Percentiles rank a stretch among this genome's conserved stretches.
These are phyloP conservation scores for Lentinus polychrous DNA, from an alignment of 1,284 basidiomycete genomes.

Conservation along the genomic window DNA sequence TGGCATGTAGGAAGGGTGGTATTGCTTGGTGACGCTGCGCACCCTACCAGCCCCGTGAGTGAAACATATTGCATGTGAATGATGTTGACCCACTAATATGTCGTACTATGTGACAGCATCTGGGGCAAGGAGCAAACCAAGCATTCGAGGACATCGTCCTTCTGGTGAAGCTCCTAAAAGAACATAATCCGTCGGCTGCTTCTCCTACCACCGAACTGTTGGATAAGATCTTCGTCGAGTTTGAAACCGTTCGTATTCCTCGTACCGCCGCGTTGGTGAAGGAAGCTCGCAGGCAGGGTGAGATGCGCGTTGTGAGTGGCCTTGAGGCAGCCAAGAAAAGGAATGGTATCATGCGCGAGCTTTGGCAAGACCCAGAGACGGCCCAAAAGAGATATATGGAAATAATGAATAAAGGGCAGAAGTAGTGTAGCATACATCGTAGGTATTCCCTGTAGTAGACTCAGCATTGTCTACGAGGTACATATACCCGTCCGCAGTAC, in stretches of 20 bases:
- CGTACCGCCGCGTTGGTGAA: constrained; percentile 29
- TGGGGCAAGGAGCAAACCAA: constrained; percentile 45
- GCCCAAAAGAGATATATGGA: constrained; percentile 7
- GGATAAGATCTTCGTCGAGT: constrained; percentile 24
- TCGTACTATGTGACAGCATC: constrained; percentile 26
- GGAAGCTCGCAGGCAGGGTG: constrained; percentile 31
- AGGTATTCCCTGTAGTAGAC: no score
- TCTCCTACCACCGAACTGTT: constrained; percentile 27
- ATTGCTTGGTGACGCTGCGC: constrained; percentile 28
- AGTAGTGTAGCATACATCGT: no score
- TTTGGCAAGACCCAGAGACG: constrained; percentile 16
- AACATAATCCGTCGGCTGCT: constrained; percentile 25
- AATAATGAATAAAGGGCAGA: background rate
- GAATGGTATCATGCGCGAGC: constrained; percentile 22
- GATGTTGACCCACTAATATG: constrained; percentile 7
- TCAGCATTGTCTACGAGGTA: no score
- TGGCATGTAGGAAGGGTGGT: constrained; percentile 35
- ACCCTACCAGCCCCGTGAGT: background rate
- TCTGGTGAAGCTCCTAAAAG: constrained; percentile 29
- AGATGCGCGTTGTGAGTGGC: constrained; percentile 29
- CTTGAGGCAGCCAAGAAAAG: constrained; percentile 27
- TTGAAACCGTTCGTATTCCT: constrained; percentile 27
- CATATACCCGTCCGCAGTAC: no score
- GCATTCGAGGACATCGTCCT: constrained; percentile 39
- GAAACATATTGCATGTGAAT: background rate